Evolutionary conservation across 176 grass and related monocot genomes (phyloP).

Genomic region (Chloris gayana): DNA sequence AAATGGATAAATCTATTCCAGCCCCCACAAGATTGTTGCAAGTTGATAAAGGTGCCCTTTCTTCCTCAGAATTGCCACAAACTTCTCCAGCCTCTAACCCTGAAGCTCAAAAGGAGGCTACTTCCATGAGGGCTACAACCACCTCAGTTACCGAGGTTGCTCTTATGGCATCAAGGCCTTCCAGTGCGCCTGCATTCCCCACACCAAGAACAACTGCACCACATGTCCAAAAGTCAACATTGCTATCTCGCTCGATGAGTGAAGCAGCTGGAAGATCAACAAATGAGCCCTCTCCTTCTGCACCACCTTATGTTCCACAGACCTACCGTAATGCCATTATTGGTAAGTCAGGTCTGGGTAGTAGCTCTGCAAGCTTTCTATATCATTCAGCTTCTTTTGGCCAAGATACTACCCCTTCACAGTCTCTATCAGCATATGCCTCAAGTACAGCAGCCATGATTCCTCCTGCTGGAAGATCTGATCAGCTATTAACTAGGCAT

Average conservation of each 20-base stretch:
- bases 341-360: conserved; percentile 39
- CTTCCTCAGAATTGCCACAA: conserved; percentile 37
- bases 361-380: conserved; percentile 30
- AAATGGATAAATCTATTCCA: conserved; percentile 43
- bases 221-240: conserved; percentile 47
- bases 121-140: conserved; percentile 30
- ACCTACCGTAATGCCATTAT: conserved; percentile 78
- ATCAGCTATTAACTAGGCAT: conserved; percentile 45
- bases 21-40: conserved; percentile 37
- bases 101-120: conserved; percentile 47
- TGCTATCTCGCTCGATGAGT: conserved; percentile 72
- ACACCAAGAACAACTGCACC: conserved; percentile 54
- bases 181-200: conserved; percentile 69
- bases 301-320: conserved; percentile 56
- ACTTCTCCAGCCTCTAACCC: conserved; percentile 26
- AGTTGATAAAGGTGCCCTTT: conserved; percentile 40
- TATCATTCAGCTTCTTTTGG: conserved; percentile 38
- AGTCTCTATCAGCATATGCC: conserved; percentile 47
- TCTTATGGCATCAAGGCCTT: conserved; percentile 67
- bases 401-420: conserved; percentile 41
- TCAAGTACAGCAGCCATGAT: conserved; percentile 50
- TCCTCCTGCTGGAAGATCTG: conserved; percentile 49
- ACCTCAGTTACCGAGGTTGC: conserved; percentile 38
- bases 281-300: conserved; percentile 52
- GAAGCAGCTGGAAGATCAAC: conserved; percentile 58